A percentile compares a stretch with the other conserved stretches of the same genome.
Conservation (phyloP, 305 asterid species). For the Ilex paraguariensis region DNA sequence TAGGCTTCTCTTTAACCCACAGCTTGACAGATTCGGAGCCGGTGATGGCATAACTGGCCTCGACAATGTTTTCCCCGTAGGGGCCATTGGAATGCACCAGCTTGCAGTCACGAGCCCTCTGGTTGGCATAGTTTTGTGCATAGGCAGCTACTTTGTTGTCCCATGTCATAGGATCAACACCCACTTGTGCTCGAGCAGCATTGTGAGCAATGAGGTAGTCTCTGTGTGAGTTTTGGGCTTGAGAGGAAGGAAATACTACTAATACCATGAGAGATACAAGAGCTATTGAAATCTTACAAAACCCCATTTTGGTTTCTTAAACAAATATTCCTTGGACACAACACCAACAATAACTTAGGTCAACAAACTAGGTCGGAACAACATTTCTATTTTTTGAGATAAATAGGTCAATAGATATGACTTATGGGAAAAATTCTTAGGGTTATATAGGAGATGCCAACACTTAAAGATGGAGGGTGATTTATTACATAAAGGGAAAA, state of each 20-base stretch:
- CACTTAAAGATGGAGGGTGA: too few species aligned
- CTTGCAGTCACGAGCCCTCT: not conserved
- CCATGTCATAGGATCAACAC: not conserved
- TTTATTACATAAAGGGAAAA: too few species aligned
- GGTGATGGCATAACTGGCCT: not conserved
- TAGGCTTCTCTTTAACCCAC: not conserved
- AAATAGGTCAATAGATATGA: too few species aligned
- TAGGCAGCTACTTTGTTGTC: not conserved
- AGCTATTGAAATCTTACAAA: too few species aligned
- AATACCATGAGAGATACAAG: constrained; percentile 18
- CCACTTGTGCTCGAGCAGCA: not conserved
- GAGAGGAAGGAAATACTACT: constrained; percentile 25
- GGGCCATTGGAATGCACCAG: not conserved
- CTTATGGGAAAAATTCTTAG: too few species aligned
- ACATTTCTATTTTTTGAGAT: too few species aligned
- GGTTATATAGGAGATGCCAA: too few species aligned
- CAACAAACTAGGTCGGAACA: too few species aligned
- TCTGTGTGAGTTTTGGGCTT: not conserved
- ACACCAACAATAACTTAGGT: too few species aligned
- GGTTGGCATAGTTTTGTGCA: not conserved
- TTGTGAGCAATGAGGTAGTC: not conserved
- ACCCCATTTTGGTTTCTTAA: too few species aligned
- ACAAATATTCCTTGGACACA: too few species aligned
- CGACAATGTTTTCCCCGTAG: not conserved
- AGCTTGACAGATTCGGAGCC: not conserved